phyloP scores from a whole-genome alignment of 2,329 filamentous ascomycete genomes.

The Fusarium lateritium region DNA sequence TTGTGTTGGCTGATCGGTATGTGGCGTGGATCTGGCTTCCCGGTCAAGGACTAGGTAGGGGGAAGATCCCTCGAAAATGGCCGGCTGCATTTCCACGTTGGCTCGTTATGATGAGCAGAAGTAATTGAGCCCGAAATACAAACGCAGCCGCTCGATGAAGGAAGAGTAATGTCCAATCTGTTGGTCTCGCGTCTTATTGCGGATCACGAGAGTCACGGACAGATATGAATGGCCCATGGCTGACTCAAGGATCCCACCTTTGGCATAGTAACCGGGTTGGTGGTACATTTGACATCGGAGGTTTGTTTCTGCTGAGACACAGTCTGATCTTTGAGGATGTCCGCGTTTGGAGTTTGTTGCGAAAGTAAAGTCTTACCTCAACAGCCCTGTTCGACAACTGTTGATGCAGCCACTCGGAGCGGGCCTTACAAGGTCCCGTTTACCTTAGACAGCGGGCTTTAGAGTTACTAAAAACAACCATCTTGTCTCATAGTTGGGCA shows the following conservation, averaged over 20 bases:
- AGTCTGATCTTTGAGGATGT: neutral
- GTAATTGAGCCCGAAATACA: neutral
- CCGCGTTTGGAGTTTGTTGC: conserved; percentile 2
- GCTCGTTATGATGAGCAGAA: neutral
- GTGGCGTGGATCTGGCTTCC: conserved; percentile 46
- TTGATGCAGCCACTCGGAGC: conserved; percentile 25
- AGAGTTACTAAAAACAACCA: conserved; percentile 24
- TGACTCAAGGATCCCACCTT: neutral
- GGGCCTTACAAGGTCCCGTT: conserved; percentile 35
- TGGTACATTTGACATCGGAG: neutral
- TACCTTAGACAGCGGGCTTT: conserved; percentile 8
- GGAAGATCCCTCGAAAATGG: conserved; percentile 32
- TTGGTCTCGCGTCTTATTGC: conserved; percentile 6
- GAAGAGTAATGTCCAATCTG: neutral
- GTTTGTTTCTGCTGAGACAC: conserved; percentile 3
- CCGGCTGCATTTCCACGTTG: conserved; percentile 23
- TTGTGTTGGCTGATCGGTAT: conserved; percentile 37
- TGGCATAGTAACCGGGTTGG: conserved; percentile 2
- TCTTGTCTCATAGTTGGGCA: conserved; percentile 31
- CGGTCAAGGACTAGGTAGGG: conserved; percentile 18
- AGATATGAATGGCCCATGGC: conserved; percentile 4
- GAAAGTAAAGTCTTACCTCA: conserved; percentile 4
- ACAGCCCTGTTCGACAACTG: conserved; percentile 15
- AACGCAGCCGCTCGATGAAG: neutral
- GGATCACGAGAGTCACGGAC: conserved; percentile 7